Base-by-base conservation (phyloP, 805 yeast genomes). In the Schwanniomyces yamadae region DNA sequence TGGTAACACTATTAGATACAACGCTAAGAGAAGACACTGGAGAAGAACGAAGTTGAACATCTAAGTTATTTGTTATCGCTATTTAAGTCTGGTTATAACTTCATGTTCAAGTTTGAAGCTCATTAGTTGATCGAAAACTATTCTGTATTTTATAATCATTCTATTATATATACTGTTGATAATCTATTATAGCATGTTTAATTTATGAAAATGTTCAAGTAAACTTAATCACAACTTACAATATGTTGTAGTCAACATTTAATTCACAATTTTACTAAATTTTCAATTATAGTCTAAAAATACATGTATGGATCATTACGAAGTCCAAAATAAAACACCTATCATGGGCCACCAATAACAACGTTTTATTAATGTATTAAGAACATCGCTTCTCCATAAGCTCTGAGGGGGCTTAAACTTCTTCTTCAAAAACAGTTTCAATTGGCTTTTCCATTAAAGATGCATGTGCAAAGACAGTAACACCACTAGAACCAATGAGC, bases 21-120 rank as follows among this genome's bases (percentile, higher is more conserved):
- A 91, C 79, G 95, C 96, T 71, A 93, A 93, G 89, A 89, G 98
- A 87, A 85, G 98, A 83, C 95, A 93, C 93, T 91, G 99, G 99
- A 91, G 96, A 86, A 87, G 98, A 85, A 91, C 97, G 67, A 91
- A 91, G 95, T 82, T 91, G 77, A 80, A 82, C 82, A 73, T 91
- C 82, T 91, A 90, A 86, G 61, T 43, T 30, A 34, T 37, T 28
- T 37, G 28, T 21, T 22, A 30, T 15, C 20, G 28, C 20, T 27
- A 16, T 16, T 27, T 27, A 16, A 20, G 14, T 16, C 29, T 27
- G 29, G 29, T 27, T 27, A 16, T 27, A 27, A 16, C 29, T 27
- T 27, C 29, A 27, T 27, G 14, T 27, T 20, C 29, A 27, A 13
- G 20, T 20, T 27, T 18, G 17, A 13, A 27, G 15, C 17, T 27